Evolutionary conservation across 768 basidiomycete species (phyloP), one percentile per base, ranked within the genome.

Genomic region (Suillus sp.): DNA sequence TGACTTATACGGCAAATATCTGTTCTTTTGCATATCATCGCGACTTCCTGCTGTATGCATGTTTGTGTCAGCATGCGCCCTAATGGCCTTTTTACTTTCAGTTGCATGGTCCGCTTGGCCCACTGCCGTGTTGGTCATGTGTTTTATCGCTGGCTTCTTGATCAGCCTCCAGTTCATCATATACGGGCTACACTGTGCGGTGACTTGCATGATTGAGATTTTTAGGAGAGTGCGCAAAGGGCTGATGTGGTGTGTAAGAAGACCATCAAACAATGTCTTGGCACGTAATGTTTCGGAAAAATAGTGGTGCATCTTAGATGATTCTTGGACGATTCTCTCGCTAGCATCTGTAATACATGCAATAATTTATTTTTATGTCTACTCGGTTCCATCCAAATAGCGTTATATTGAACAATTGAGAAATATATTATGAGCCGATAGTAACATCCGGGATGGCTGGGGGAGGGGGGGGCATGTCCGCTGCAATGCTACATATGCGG

Each of bases 21-120:
- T 89, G 62, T 91, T 90, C 77, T 92, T 92, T 72, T 79, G 86
- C 34, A 79, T 92, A 16, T 84, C 86, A 1, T 80, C 89, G 7
- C 83, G 89, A 25, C 75, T 90, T 14, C 90, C 90, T 0, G 81
- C 84, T 0, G 65, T 90, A 8, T 86, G 86, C 70, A 84, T 87
- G 78, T 79, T 88, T 61, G 63, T 79, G 35, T 84, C 88, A 13
- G 79, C 84, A 0, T 50, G 83, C n/a, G 78, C 86, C 1, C 79
- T 92, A 9, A 85, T 87, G 78, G 66, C 71, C 1, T 91, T 90
- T 75, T 73, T 91, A 30, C 77, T 81, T 9, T 71, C 84, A 30
- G 84, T 90, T 8, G 87, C 89, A 3, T 91, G 83, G 75, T 75
- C 77, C 0, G 84, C 84, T 2, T 90, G 86, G 85, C 88, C 90